Base-by-base conservation (phyloP, 2,329 filamentous ascomycete genomes). In the Thelonectria blattea region DNA sequence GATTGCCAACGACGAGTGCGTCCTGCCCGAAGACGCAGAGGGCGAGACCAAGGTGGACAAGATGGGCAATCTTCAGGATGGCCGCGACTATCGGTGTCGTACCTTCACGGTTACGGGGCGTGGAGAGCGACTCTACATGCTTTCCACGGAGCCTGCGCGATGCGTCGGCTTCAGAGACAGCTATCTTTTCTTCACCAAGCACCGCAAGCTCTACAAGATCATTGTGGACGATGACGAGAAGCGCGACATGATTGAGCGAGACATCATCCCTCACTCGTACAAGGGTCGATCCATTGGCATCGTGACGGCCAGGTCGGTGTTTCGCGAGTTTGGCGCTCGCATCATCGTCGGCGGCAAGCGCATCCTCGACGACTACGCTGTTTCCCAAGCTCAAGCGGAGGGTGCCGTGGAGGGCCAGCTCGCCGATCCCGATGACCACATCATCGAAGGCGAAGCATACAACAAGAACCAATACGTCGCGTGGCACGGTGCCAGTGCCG, bases 391-490 rank as follows among this genome's bases (percentile, higher is more conserved):
- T 32, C 86, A 88, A 50, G 89, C 88, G 50, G 88, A 91, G 52
- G 94, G 93, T 20, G 88, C 88, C 24, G 84, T 92, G 2, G 94
- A 97, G 75, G 95, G 95, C 65, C 92, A 96, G 73, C 75, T 98
- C 22, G 95, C 93, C 17, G 95, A 98, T 72, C 94, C 94, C 0
- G 90, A 93, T 61, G 95, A 99, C 76, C 84, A 83, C 61, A 84
- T 93, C 43, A 85, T 93, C 24, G 84, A 85, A 9, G 91, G 90
- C 41, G 90, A 96, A 73, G 83, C 88, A n/a, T 99, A 99, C 83
- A 97, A 99, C 82, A 93, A 94, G 79, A 99, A 99, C 73, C 93
- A 97, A 75, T 99, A 97, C 73, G 95, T 99, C 27, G 95, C 95
- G 27, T 99, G 95, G 95, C 93, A 97, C 74, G 95, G 95, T 51